phyloP scores from a whole-genome alignment of 1,139 yeast species.

The Yamadazyma pseudoaaseri region DNA sequence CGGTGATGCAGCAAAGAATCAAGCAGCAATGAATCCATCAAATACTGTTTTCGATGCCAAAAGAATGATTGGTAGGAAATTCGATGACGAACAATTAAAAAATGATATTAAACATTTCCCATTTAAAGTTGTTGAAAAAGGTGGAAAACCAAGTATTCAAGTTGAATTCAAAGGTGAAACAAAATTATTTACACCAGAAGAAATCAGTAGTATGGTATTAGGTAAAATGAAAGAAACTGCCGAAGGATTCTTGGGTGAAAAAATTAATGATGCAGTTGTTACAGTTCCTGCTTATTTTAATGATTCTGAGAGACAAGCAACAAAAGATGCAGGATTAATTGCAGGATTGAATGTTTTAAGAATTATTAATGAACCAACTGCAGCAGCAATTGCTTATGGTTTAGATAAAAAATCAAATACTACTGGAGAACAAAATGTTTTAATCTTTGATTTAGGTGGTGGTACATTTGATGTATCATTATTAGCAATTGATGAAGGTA shows the following conservation, averaged over 20 bases:
- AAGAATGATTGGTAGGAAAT: conserved; percentile 68
- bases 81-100: conserved; percentile 55
- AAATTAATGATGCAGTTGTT: conserved; percentile 66
- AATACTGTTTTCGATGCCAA: conserved; percentile 70
- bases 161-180: conserved; percentile 68
- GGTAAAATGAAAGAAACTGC: conserved; percentile 68
- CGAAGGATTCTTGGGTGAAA: conserved; percentile 57
- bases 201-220: conserved; percentile 66
- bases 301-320: conserved; percentile 62
- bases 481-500: conserved; percentile 91
- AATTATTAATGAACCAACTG: conserved; percentile 61
- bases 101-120: conserved; percentile 64
- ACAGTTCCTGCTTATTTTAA: conserved; percentile 66
- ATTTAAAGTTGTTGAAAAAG: conserved; percentile 55
- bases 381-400: conserved; percentile 63
- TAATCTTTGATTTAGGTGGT: conserved; percentile 96
- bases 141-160: conserved; percentile 58
- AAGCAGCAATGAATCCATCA: conserved; percentile 66
- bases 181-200: conserved; percentile 64
- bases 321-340: conserved; percentile 60
- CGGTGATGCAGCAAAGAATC: conserved; percentile 73
- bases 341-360: conserved; percentile 59
- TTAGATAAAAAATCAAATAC: conserved; percentile 66
- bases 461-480: conserved; percentile 98
- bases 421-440: conserved; percentile 69